Base-by-base conservation (phyloP, 352 stramenopile species). In the Globisporangium uncinulatum region DNA sequence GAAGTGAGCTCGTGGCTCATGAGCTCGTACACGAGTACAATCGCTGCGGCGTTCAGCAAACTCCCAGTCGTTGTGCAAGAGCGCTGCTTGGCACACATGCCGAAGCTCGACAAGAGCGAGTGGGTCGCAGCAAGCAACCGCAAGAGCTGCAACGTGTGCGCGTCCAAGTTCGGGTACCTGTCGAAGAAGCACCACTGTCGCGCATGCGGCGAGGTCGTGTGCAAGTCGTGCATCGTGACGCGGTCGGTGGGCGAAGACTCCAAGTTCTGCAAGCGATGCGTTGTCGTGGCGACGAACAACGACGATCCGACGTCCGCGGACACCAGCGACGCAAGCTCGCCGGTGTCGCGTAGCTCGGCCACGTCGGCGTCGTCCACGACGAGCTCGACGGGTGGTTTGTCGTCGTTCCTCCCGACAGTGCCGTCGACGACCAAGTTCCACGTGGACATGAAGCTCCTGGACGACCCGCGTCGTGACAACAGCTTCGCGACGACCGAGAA, bases 251-350 rank as follows among this genome's bases (percentile, higher is more conserved):
- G 67, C 15, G 73, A 83, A n/a, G 67, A 70, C 8, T 67, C 59
- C 56, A 89, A 86, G 66, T 87, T 89, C 51, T 89, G 79, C 63
- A 89, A 80, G 34, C 84, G 86, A 61, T 89, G 79, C 59, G 71
- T 89, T 32, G 67, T 86, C 51, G 57, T 83, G 55, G 78, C 77
- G 0, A 84, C 70, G 8, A 69, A 47, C 4, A 67, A 83, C 50
- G 58, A 74, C n/a, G 64, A 73, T 32, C 36, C 60, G 31, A 44
- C 65, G 20, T 58, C 66, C 34, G 49, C 62, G 14, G 46, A 61
- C n/a, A 71, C 62, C 4, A 60, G 64, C 37, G 56, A 67, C 43
- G 65, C 65, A 21, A 62, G 61, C 6, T 75, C 65, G 5, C 72
- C 65, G 46, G 66, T 70, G 32, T 71, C 59, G 39, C 56, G 56